Percentiles rank a stretch among this genome's conserved stretches.
Conservation (phyloP, 2,329 filamentous ascomycete genomes). For the Colletotrichum orbiculare region DNA sequence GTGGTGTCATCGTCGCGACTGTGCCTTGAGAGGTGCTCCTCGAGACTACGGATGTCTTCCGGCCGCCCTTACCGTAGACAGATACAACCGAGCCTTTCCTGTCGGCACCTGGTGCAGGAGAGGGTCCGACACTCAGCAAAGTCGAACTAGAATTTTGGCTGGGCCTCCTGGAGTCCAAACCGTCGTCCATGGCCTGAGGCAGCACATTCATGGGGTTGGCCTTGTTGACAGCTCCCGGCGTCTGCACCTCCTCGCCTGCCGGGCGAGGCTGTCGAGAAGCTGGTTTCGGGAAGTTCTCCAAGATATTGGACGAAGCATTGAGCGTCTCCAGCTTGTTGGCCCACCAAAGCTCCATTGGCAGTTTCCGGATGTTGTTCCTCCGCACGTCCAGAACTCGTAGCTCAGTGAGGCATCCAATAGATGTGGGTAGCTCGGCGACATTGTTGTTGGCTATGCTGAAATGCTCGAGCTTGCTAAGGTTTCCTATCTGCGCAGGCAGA, state of each 20-base stretch:
- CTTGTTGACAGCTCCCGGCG: conserved; percentile 53
- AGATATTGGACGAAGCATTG: conserved; percentile 94
- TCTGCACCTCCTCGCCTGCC: conserved; percentile 59
- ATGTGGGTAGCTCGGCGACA: conserved; percentile 82
- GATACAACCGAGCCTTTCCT: conserved; percentile 90
- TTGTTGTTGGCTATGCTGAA: conserved; percentile 95
- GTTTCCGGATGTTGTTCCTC: conserved; percentile 89
- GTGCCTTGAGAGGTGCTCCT: conserved; percentile 64
- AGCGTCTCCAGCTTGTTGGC: conserved; percentile 89
- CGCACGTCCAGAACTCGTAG: conserved; percentile 87
- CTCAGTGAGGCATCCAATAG: conserved; percentile 89
- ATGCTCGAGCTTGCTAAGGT: conserved; percentile 84
- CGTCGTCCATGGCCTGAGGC: conserved; percentile 79
- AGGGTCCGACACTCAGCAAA: conserved; percentile 79
- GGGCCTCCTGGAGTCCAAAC: conserved; percentile 76
- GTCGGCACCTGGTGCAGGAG: conserved; percentile 70
- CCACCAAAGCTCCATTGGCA: conserved; percentile 97
- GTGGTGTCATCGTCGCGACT: conserved; percentile 61
- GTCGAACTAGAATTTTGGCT: conserved; percentile 82
- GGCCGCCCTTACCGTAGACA: conserved; percentile 79
- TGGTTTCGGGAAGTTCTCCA: conserved; percentile 91
- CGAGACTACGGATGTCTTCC: conserved; percentile 87
- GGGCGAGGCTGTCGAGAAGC: conserved; percentile 74
- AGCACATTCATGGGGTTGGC: conserved; percentile 51
- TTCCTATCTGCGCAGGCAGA: conserved; percentile 85